Percentiles rank a stretch among this genome's conserved stretches.
phyloP scores from a whole-genome alignment of 441 rosid genomes.

The Pelargonium myrrhifolium region DNA sequence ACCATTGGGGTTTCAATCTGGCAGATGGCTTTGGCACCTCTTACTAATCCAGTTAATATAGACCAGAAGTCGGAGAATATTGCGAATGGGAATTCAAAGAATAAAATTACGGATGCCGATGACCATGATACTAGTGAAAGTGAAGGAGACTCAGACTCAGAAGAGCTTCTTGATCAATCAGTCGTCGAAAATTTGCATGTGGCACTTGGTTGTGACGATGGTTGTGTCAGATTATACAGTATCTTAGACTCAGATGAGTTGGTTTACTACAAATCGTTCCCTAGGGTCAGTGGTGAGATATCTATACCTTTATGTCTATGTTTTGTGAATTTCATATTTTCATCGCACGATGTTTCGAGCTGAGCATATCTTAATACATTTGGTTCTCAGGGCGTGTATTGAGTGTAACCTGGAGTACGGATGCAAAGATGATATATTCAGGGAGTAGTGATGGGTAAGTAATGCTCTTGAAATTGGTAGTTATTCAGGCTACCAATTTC shows the following conservation, averaged over 20 bases:
- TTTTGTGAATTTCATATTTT: constrained; percentile 18
- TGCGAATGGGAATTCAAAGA: constrained; percentile 47
- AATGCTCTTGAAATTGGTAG: constrained; percentile 8
- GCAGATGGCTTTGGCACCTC: constrained; percentile 79
- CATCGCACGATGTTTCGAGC: constrained; percentile 18
- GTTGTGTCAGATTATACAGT: constrained; percentile 61
- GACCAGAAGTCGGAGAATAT: constrained; percentile 28
- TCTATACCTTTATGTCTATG: constrained; percentile 20
- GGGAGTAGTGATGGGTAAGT: constrained; percentile 95
- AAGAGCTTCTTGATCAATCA: constrained; percentile 31
- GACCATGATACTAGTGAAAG: constrained; percentile 42
- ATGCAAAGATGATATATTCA: constrained; percentile 54
- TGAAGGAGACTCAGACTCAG: constrained; percentile 52
- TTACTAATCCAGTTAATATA: constrained; percentile 18
- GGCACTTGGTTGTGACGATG: constrained; percentile 87
- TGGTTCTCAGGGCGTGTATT: constrained; percentile 56
- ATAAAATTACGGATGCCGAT: constrained; percentile 27
- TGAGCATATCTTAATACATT: constrained; percentile 12
- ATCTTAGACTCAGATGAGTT: constrained; percentile 50
- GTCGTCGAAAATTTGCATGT: constrained; percentile 33
- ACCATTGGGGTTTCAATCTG: constrained; percentile 80
- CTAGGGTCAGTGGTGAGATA: constrained; percentile 95
- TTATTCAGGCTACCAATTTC: not conserved
- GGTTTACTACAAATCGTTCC: constrained; percentile 58
- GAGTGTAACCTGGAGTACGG: constrained; percentile 75